Percentiles rank a stretch among this genome's conserved stretches.
Evolutionary conservation across 306 rosid species (phyloP).

Genomic region (Adenanthera pavonina): DNA sequence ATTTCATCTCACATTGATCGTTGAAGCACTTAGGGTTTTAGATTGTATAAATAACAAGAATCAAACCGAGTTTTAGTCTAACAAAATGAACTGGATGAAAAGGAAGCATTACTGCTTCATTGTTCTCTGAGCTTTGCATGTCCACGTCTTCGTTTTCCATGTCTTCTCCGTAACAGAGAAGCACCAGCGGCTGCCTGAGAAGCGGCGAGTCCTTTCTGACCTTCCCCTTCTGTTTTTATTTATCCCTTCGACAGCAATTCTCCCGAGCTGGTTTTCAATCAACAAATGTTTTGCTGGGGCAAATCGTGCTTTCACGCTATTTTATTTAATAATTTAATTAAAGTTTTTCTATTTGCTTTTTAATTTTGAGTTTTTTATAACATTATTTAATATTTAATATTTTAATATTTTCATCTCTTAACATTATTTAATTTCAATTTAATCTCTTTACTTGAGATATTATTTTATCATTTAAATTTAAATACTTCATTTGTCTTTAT

Average conservation of each 20-base stretch:
- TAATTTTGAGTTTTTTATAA: no score
- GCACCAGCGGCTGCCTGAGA: conserved; percentile 32
- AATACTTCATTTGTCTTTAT: no score
- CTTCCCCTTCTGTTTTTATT: background rate
- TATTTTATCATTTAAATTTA: no score
- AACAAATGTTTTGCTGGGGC: background rate
- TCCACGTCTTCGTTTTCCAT: conserved; percentile 65
- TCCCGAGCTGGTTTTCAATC: background rate
- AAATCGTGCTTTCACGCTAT: background rate
- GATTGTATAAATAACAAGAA: background rate
- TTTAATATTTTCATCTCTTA: no score
- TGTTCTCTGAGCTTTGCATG: conserved; percentile 52
- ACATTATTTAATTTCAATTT: no score
- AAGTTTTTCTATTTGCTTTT: no score
- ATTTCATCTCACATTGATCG: background rate
- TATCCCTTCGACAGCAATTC: background rate
- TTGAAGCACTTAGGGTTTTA: conserved; percentile 43
- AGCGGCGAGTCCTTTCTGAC: conserved; percentile 12
- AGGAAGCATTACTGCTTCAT: conserved; percentile 46
- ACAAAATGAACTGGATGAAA: background rate
- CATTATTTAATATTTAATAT: no score
- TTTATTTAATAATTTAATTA: no score
- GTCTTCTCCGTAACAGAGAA: conserved; percentile 19
- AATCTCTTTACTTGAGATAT: no score
- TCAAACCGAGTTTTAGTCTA: background rate